These are phyloP conservation scores for Trichoderma afroharzianum DNA, from an alignment of 2,329 filamentous ascomycete genomes.

Conservation along the genomic window DNA sequence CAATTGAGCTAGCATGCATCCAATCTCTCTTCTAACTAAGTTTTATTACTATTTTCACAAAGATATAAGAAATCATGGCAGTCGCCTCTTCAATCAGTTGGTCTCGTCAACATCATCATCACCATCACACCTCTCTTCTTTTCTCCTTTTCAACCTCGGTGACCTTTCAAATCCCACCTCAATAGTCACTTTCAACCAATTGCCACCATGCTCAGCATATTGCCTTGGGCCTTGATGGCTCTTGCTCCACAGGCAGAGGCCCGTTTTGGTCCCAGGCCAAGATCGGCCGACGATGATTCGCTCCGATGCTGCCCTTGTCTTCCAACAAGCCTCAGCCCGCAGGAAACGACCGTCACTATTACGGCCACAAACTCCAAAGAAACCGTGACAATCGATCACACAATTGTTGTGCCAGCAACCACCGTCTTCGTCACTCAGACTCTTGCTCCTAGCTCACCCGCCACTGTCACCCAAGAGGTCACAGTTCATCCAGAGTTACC, in stretches of 20 bases:
- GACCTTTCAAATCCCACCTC: not conserved
- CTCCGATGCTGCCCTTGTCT: slow-evolving; percentile 31
- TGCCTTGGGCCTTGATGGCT: slow-evolving; percentile 27
- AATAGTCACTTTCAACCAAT: accelerated
- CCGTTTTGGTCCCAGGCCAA: slow-evolving; percentile 22
- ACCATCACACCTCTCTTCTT: not conserved
- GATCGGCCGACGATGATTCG: slow-evolving; percentile 19
- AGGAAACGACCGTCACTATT: slow-evolving; percentile 26
- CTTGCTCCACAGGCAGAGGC: slow-evolving; percentile 28
- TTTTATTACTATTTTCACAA: not conserved
- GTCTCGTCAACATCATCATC: not conserved
- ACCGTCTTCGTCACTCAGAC: slow-evolving; percentile 18
- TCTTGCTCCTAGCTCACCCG: not conserved
- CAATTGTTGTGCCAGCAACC: slow-evolving; percentile 24
- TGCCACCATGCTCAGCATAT: slow-evolving; percentile 26
- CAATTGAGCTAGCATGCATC: not conserved
- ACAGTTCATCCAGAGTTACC: slow-evolving; percentile 18
- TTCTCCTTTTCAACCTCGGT: not conserved
- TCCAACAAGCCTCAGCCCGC: slow-evolving; percentile 19
- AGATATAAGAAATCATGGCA: slow-evolving; percentile 3
- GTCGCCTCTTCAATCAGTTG: not conserved
- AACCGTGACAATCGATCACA: slow-evolving; percentile 28
- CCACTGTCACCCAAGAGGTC: slow-evolving; percentile 10
- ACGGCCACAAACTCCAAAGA: slow-evolving; percentile 23
- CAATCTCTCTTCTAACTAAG: no score